Evolutionary conservation across 257 asterid genomes (phyloP).

Genomic region (Penstemon barbatus): DNA sequence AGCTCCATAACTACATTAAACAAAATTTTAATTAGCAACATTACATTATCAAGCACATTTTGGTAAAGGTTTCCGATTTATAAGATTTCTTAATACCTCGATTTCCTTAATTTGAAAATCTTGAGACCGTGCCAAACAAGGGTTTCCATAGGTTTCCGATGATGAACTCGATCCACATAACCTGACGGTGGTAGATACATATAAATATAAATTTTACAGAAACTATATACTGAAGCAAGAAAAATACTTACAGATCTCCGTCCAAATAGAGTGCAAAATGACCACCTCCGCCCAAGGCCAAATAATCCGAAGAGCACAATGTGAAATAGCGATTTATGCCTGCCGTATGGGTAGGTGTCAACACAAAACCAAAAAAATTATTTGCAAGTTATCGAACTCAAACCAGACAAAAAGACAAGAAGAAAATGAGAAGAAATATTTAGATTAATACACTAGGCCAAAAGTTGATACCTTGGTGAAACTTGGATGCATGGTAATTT

Average conservation of each 20-base stretch:
- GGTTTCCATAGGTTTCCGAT: conserved; percentile 85
- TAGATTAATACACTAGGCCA: too few relatives aligned
- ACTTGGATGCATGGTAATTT: too few relatives aligned
- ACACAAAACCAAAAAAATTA: background rate
- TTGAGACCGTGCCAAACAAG: conserved; percentile 65
- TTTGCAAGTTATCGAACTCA: background rate
- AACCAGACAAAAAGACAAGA: background rate
- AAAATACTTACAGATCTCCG: conserved; percentile 71
- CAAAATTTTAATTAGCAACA: background rate
- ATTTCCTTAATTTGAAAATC: conserved; percentile 81
- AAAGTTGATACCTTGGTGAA: too few relatives aligned
- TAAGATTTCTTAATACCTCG: conserved; percentile 56
- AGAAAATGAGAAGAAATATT: too few relatives aligned
- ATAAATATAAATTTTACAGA: background rate
- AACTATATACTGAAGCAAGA: conserved; percentile 1
- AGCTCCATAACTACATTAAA: conserved; percentile 79
- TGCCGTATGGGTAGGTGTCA: conserved; percentile 33
- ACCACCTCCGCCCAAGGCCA: conserved; percentile 95
- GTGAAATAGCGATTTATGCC: conserved; percentile 84
- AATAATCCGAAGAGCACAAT: conserved; percentile 67
- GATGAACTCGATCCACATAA: conserved; percentile 83
- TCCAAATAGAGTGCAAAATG: conserved; percentile 94
- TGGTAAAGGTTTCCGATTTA: background rate
- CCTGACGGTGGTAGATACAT: conserved; percentile 31
- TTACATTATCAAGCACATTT: too few relatives aligned